These are phyloP conservation scores for Erysimum cheiri DNA, from an alignment of 441 rosid genomes.

Conservation along the genomic window DNA sequence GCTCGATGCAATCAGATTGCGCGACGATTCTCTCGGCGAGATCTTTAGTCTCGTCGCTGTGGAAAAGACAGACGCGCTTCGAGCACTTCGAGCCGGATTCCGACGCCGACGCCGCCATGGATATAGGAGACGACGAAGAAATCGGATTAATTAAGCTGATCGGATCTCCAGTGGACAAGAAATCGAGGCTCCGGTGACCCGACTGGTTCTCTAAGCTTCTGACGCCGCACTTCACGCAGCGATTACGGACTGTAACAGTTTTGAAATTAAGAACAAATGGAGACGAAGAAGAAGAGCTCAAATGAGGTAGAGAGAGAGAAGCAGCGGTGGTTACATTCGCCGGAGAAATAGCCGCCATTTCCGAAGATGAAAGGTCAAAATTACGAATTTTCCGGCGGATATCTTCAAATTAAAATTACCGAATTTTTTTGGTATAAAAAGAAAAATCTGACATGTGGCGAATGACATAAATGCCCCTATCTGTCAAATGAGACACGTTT, in stretches of 20 bases:
- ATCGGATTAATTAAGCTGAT: constrained; percentile 50
- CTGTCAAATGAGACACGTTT: constrained; percentile 44
- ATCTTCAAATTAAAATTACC: background rate
- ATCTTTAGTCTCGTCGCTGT: constrained; percentile 70
- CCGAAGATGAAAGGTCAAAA: constrained; percentile 39
- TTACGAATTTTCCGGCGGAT: constrained; percentile 31
- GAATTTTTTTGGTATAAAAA: constrained; percentile 7
- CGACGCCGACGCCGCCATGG: constrained; percentile 59
- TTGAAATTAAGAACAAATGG: constrained; percentile 33
- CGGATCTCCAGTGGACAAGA: constrained; percentile 56
- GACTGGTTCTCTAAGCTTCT: constrained; percentile 64
- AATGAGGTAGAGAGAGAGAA: constrained; percentile 24
- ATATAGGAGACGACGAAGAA: constrained; percentile 48
- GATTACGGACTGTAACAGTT: constrained; percentile 22
- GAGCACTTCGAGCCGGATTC: constrained; percentile 54
- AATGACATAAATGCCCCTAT: constrained; percentile 37
- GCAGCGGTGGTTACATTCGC: constrained; percentile 32
- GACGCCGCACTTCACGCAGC: constrained; percentile 54
- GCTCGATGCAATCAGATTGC: constrained; percentile 81
- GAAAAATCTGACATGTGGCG: constrained; percentile 19
- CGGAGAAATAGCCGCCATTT: constrained; percentile 44
- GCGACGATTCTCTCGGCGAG: constrained; percentile 81
- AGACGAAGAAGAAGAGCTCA: constrained; percentile 18
- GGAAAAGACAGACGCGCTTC: constrained; percentile 76
- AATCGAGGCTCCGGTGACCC: constrained; percentile 54